phyloP scores from a whole-genome alignment of 768 basidiomycete species.

The Leccinum variicolor region DNA sequence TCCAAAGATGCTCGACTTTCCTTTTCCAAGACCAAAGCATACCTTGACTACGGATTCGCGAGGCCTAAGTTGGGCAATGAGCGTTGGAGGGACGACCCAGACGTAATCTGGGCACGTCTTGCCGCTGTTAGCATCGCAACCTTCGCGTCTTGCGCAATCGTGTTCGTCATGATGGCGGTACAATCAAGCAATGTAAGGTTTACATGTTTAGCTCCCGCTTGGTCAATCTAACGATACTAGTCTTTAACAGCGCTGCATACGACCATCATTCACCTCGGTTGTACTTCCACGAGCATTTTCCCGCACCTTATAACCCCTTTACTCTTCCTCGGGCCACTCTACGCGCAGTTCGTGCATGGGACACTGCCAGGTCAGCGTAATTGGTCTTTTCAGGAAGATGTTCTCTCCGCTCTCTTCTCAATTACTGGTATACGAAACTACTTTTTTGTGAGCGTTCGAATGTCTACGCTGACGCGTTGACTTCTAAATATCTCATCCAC shows the following conservation, averaged over 20 bases:
- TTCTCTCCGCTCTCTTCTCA: slow-evolving; percentile 41
- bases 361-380: slow-evolving; percentile 53
- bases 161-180: slow-evolving; percentile 43
- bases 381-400: slow-evolving; percentile 42
- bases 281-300: slow-evolving; percentile 27
- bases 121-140: slow-evolving; percentile 66
- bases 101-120: slow-evolving; percentile 79
- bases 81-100: slow-evolving; percentile 77
- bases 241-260: slow-evolving; percentile 22
- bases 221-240: slow-evolving; percentile 13
- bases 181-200: slow-evolving; percentile 16
- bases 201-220: not conserved
- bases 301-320: slow-evolving; percentile 68
- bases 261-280: slow-evolving; percentile 42
- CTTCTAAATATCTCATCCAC: not conserved
- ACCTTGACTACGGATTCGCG: slow-evolving; percentile 25
- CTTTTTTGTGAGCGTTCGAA: slow-evolving; percentile 35
- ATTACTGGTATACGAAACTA: slow-evolving; percentile 74
- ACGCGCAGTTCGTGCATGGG: slow-evolving; percentile 43
- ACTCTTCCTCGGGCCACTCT: slow-evolving; percentile 78
- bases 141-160: slow-evolving; percentile 47
- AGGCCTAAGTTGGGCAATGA: slow-evolving; percentile 37
- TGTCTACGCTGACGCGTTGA: not conserved
- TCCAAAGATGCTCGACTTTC: slow-evolving; percentile 60
- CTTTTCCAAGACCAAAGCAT: slow-evolving; percentile 36